Conservation (phyloP, 352 stramenopile species). For the Pythium monospermum region DNA sequence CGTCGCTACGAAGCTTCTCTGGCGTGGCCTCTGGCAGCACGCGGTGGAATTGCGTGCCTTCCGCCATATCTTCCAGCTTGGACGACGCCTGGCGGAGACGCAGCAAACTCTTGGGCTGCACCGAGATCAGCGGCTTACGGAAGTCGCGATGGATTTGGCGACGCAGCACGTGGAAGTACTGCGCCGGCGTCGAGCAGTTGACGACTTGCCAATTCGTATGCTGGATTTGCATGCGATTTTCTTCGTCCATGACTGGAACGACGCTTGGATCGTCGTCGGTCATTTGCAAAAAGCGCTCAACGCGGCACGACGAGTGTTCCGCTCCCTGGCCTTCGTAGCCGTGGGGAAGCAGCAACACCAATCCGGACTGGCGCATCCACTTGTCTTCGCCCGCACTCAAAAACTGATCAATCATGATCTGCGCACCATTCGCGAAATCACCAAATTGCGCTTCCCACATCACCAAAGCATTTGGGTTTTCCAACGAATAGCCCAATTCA, state of each 20-base stretch:
- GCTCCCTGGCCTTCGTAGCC: conserved; percentile 84
- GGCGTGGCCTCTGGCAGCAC: conserved; percentile 62
- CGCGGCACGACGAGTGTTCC: conserved; percentile 76
- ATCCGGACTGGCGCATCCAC: conserved; percentile 86
- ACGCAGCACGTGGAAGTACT: conserved; percentile 97
- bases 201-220: conserved; percentile 75
- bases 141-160: conserved; percentile 69
- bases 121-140: conserved; percentile 77
- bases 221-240: conserved; percentile 91
- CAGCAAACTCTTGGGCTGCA: conserved; percentile 78
- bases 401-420: conserved; percentile 88
- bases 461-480: conserved; percentile 67
- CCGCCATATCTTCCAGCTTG: conserved; percentile 57
- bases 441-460: conserved; percentile 93
- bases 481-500: conserved; percentile 82
- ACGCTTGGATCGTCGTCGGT: conserved; percentile 70
- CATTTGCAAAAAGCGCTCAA: conserved; percentile 83
- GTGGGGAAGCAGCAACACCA: conserved; percentile 75
- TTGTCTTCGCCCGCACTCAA: conserved; percentile 82
- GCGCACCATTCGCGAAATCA: conserved; percentile 84
- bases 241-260: conserved; percentile 41
- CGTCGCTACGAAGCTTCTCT: conserved; percentile 46
- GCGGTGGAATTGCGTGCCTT: conserved; percentile 58
- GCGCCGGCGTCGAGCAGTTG: conserved; percentile 86
- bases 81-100: conserved; percentile 78